A percentile compares a stretch with the other conserved stretches of the same genome.
phyloP scores from a whole-genome alignment of 2,329 filamentous ascomycete species.

The Aspergillus sojae region DNA sequence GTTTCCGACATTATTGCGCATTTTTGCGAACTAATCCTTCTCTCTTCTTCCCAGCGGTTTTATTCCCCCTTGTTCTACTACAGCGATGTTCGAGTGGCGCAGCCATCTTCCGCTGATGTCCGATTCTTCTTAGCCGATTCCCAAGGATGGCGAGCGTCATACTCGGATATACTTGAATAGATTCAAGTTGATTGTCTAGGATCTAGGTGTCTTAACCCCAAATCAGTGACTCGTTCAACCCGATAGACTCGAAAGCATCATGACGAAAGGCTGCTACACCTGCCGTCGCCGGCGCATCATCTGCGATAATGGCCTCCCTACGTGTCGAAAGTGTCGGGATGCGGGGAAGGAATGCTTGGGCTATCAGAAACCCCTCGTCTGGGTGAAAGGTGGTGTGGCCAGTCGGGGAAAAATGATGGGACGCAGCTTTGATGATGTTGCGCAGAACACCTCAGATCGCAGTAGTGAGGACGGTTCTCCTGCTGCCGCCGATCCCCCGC shows the following conservation, averaged over 20 bases:
- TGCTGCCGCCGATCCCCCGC: not conserved
- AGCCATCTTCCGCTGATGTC: not conserved
- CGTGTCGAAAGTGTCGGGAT: conserved; percentile 46
- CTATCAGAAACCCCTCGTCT: conserved; percentile 46
- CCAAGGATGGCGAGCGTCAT: conserved; percentile 25
- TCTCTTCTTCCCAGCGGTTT: not conserved
- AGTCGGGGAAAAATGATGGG: conserved; percentile 56
- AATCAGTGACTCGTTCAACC: not conserved
- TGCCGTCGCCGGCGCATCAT: conserved; percentile 48
- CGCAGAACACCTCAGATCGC: conserved; percentile 9
- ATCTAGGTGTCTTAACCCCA: not conserved
- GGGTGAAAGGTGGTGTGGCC: conserved; percentile 47
- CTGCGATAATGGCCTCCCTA: conserved; percentile 46
- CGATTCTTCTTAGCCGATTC: conserved; percentile 8
- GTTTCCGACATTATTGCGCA: not conserved
- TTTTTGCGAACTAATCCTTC: not conserved
- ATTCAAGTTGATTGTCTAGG: conserved; percentile 9
- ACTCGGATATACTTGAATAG: conserved; percentile 17
- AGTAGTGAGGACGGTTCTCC: not conserved
- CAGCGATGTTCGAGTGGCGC: conserved; percentile 4
- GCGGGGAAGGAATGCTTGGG: conserved; percentile 48
- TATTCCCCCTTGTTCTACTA: not conserved
- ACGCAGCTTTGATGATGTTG: conserved; percentile 50
- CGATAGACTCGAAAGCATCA: conserved; percentile 18
- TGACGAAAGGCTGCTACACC: conserved; percentile 48